These are phyloP conservation scores for Stentor coeruleus DNA, from an alignment of 73 alveolate species.

Conservation along the genomic window DNA sequence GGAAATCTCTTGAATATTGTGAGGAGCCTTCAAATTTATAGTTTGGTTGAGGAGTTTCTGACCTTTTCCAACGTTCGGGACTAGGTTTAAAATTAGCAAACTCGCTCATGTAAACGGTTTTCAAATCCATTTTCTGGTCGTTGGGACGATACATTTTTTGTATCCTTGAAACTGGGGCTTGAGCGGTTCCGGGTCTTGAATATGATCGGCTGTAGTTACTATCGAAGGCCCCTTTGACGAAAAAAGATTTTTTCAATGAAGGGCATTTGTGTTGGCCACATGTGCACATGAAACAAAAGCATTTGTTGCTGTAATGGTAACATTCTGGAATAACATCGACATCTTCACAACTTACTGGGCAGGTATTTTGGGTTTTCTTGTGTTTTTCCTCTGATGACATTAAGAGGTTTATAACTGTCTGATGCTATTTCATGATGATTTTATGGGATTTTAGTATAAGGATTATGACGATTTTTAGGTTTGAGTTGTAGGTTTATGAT, in stretches of 20 bases:
- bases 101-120: background rate
- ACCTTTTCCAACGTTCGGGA: conserved; percentile 6
- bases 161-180: background rate
- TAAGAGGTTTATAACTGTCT: too few species aligned
- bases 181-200: background rate
- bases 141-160: background rate
- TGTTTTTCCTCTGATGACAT: too few species aligned
- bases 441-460: too few species aligned
- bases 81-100: background rate
- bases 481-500: too few species aligned
- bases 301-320: background rate
- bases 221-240: background rate
- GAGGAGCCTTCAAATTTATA: background rate
- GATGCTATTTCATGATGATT: too few species aligned
- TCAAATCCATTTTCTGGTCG: background rate
- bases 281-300: conserved; percentile 26
- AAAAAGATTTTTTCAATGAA: background rate
- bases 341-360: background rate
- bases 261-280: conserved; percentile 28
- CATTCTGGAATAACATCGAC: conserved; percentile 15
- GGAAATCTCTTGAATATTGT: conserved; percentile 1
- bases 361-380: background rate
- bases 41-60: conserved; percentile 4
- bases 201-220: background rate
- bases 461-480: too few species aligned